Evolutionary conservation across 2,329 filamentous ascomycete genomes (phyloP).

Genomic region (Setomelanomma holmii): DNA sequence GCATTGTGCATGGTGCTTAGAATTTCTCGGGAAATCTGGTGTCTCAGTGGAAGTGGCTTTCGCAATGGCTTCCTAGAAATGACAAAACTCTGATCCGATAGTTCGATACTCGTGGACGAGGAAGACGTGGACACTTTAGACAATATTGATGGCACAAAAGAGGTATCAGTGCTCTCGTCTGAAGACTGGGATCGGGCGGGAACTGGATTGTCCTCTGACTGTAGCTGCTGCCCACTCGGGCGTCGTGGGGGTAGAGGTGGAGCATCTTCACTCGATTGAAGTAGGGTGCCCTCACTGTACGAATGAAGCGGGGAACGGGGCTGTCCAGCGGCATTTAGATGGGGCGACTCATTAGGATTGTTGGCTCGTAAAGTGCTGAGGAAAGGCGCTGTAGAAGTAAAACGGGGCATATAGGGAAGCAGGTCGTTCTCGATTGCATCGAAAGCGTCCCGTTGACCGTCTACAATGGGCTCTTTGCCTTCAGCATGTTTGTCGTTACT

Average conservation of each 20-base stretch:
- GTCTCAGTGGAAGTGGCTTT: conserved; percentile 19
- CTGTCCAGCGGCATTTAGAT: neutral
- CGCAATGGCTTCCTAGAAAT: conserved; percentile 7
- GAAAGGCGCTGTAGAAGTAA: conserved; percentile 12
- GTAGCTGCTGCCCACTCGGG: conserved; percentile 14
- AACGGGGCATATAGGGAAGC: conserved; percentile 23
- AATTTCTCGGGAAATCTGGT: conserved; percentile 18
- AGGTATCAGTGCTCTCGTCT: conserved; percentile 16
- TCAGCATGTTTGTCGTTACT: too few relatives aligned
- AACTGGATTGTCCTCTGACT: neutral
- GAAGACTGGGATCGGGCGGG: conserved; percentile 2
- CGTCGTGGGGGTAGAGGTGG: conserved; percentile 32
- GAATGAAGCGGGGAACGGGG: conserved; percentile 9
- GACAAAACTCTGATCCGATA: conserved; percentile 2
- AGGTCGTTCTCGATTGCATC: conserved; percentile 23
- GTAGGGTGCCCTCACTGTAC: conserved; percentile 10
- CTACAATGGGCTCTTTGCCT: too few relatives aligned
- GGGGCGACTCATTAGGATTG: neutral
- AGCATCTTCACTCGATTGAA: neutral
- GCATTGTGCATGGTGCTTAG: neutral
- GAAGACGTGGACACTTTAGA: conserved; percentile 26
- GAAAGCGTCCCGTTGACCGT: conserved; percentile 11
- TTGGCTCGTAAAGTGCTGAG: conserved; percentile 2
- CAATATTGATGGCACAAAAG: conserved; percentile 10
- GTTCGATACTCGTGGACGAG: conserved; percentile 19